Percentiles rank a stretch among this genome's conserved stretches.
Evolutionary conservation across 2,329 filamentous ascomycete species (phyloP).

Genomic region (Colletotrichum musae): DNA sequence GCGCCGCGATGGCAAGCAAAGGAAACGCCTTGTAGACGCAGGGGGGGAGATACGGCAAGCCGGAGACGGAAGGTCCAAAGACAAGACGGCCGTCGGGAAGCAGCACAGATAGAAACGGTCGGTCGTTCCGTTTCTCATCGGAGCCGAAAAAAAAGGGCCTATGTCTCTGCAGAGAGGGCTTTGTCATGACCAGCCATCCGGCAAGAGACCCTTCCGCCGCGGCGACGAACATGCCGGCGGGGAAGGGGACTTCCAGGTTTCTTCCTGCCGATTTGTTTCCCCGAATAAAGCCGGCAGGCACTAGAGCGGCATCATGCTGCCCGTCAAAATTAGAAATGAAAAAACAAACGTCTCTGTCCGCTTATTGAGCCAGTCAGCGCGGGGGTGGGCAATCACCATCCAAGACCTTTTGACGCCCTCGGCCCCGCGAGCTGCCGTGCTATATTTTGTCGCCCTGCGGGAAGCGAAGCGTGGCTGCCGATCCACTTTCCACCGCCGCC

Average conservation of each 20-base stretch:
- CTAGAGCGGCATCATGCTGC: not conserved
- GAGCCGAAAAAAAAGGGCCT: not conserved
- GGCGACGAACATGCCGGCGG: not conserved
- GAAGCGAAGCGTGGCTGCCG: conserved; percentile 24
- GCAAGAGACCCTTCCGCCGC: not conserved
- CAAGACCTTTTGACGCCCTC: not conserved
- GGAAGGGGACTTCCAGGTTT: too few relatives aligned
- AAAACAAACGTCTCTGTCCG: not conserved
- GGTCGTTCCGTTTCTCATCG: not conserved
- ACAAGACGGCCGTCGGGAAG: not conserved
- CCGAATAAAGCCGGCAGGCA: conserved; percentile 14
- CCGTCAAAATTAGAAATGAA: conserved; percentile 21
- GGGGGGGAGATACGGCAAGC: conserved; percentile 1
- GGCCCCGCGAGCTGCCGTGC: conserved; percentile 32
- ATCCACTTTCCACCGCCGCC: conserved; percentile 11
- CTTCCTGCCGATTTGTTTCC: not conserved
- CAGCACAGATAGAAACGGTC: not conserved
- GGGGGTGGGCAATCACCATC: not conserved
- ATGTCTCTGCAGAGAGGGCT: too few relatives aligned
- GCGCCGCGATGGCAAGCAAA: conserved; percentile 28
- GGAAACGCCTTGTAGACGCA: conserved; percentile 30
- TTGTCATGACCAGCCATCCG: conserved; percentile 7
- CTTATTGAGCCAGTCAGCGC: conserved; percentile 39
- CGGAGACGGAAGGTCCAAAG: conserved; percentile 10
- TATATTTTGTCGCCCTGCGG: conserved; percentile 25